Evolutionary conservation across 176 grass and related monocot species (phyloP), one percentile per base, ranked within the genome.

Genomic region (Phoenix dactylifera): DNA sequence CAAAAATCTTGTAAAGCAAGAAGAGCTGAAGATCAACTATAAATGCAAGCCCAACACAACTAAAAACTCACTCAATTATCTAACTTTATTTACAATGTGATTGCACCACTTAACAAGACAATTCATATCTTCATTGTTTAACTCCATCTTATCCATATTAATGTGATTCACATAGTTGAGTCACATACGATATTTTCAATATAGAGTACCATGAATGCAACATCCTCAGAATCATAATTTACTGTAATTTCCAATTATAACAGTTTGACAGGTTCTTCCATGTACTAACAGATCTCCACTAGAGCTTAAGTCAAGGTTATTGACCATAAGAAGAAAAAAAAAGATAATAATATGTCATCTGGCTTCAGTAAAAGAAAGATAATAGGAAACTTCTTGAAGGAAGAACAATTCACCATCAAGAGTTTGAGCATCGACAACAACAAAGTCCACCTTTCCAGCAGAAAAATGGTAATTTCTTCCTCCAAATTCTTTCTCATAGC

Each of bases 391-490:
- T 35, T 72, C 12, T 44, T 44, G 9, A 70, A 82, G 55, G 18
- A 35, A 58, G 56, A 57, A 58, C 59, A 68, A 73, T 72, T 63
- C 68, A 97, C 92, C 92, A 77, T 97, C 92, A 70, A 97, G 87
- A 57, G 87, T 88, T 91, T 97, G 92, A 68, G 87, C 87, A 80
- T 97, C 92, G 69, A 97, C 81, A 69, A 88, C 78, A 81, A 97
- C 63, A 75, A 97, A 91, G 56, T 88, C 72, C 55, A 96, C 74
- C 22, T 79, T 85, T 62, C 80, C 80, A 64, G 80, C 63, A 54
- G 84, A 78, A 62, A 97, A 85, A 15, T 85, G 73, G 68, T 83
- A 97, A 55, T 97, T 97, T 68, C 92, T 97, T 74, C 64, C 52
- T 65, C 84, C 81, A 76, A 97, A 97, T 78, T 97, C 73, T 48